Conservation (phyloP, 1,284 basidiomycete species). For the Blastosporella zonata region DNA sequence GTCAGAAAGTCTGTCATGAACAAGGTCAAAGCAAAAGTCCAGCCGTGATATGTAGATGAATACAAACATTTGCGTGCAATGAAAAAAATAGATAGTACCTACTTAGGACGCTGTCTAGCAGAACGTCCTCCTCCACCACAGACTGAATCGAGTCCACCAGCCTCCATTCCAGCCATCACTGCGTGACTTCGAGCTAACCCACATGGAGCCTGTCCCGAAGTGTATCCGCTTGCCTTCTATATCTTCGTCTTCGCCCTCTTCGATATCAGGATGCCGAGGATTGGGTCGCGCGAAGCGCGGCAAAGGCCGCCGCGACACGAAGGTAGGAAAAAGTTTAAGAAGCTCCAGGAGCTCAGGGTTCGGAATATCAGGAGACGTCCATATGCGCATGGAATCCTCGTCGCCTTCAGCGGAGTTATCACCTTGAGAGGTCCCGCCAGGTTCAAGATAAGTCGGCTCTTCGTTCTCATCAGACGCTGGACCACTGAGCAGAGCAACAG, state of each 20-base stretch:
- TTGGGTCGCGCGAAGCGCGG: conserved; percentile 56
- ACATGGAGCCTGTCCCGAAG: conserved; percentile 72
- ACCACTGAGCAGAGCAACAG: conserved; percentile 29
- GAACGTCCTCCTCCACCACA: conserved; percentile 71
- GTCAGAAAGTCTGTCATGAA: conserved; percentile 9
- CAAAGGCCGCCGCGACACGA: conserved; percentile 57
- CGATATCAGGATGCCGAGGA: conserved; percentile 48
- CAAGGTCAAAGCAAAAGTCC: conserved; percentile 13
- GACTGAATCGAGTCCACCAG: conserved; percentile 70
- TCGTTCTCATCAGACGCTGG: conserved; percentile 33
- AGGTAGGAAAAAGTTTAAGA: conserved; percentile 65
- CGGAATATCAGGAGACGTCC: conserved; percentile 67
- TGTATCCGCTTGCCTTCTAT: conserved; percentile 52
- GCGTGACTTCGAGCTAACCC: conserved; percentile 57
- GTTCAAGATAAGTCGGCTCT: conserved; percentile 39
- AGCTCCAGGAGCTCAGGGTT: conserved; percentile 65
- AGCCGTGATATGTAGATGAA: conserved; percentile 20
- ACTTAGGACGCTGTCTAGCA: conserved; percentile 39
- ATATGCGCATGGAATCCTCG: conserved; percentile 58
- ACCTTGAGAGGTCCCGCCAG: conserved; percentile 26
- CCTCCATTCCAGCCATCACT: conserved; percentile 62
- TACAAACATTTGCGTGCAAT: conserved; percentile 20
- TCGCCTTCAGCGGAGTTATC: conserved; percentile 44
- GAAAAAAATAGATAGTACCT: conserved; percentile 16
- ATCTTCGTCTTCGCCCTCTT: conserved; percentile 58